phyloP scores from a whole-genome alignment of 2,329 filamentous ascomycete species.

The Talaromyces sp. region DNA sequence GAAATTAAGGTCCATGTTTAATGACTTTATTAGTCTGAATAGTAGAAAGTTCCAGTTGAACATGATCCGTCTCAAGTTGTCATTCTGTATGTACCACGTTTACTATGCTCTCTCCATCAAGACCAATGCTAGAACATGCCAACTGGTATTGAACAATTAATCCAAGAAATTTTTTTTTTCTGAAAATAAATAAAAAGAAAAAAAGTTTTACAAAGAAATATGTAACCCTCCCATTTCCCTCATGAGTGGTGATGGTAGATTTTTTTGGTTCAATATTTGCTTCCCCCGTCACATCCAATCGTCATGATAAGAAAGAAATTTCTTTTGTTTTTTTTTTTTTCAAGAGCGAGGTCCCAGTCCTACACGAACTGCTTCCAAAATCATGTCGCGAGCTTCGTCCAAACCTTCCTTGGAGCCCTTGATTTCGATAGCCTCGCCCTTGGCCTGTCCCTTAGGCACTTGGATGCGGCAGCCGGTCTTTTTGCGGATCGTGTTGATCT shows the following conservation, averaged over 20 bases:
- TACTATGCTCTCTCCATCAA: not conserved
- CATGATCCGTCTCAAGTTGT: not conserved
- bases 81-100: not conserved
- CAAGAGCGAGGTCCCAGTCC: conserved; percentile 18
- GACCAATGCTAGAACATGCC: not conserved
- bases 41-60: no score
- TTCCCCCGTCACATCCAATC: not conserved
- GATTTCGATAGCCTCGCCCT: conserved; percentile 82
- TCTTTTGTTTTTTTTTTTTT: no score
- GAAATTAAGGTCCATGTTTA: no score
- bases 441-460: conserved; percentile 73
- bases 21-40: no score
- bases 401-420: conserved; percentile 71
- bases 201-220: conserved; percentile 12
- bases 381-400: conserved; percentile 81
- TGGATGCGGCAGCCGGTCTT: conserved; percentile 91
- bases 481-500: conserved; percentile 88
- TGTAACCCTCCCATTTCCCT: conserved; percentile 7
- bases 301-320: conserved; percentile 5
- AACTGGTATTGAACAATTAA: not conserved
- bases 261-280: not conserved
- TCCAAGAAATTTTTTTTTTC: not conserved
- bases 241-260: not conserved
- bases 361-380: conserved; percentile 69
- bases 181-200: not conserved